Percentiles rank a stretch among this genome's conserved stretches.
Conservation (phyloP, 768 basidiomycete species). For the Mrakia gelida region DNA sequence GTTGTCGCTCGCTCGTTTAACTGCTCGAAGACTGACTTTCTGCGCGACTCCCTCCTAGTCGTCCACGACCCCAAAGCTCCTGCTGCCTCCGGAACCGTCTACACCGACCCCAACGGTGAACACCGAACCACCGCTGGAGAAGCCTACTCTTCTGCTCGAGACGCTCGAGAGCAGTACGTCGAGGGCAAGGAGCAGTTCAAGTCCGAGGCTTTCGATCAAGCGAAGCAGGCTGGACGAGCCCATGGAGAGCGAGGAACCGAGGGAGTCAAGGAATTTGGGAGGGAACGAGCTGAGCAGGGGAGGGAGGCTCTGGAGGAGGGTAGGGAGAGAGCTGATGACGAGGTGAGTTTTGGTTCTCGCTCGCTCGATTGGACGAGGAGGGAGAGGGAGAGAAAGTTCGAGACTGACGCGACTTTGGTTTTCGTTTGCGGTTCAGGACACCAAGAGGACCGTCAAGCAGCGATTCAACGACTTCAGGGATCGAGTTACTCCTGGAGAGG, state of each 20-base stretch:
- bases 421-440: neutral
- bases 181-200: constrained; percentile 37
- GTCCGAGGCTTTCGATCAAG: constrained; percentile 36
- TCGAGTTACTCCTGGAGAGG: constrained; percentile 65
- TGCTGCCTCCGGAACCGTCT: constrained; percentile 13
- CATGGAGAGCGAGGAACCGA: constrained; percentile 35
- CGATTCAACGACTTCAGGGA: constrained; percentile 50
- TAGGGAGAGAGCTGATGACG: neutral
- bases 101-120: constrained; percentile 42
- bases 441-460: constrained; percentile 40
- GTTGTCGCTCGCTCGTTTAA: neutral
- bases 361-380: too few species aligned
- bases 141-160: constrained; percentile 40
- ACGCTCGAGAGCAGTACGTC: constrained; percentile 40
- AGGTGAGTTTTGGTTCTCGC: neutral
- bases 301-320: constrained; percentile 41
- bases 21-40: neutral
- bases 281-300: constrained; percentile 28
- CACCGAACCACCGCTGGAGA: constrained; percentile 42
- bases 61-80: constrained; percentile 32
- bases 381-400: too few species aligned
- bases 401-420: too few species aligned
- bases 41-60: neutral
- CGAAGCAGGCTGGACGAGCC: constrained; percentile 29
- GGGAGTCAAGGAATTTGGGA: constrained; percentile 33